Conservation (phyloP, 73 alveolate genomes). For the Paramecium biaurelia region DNA sequence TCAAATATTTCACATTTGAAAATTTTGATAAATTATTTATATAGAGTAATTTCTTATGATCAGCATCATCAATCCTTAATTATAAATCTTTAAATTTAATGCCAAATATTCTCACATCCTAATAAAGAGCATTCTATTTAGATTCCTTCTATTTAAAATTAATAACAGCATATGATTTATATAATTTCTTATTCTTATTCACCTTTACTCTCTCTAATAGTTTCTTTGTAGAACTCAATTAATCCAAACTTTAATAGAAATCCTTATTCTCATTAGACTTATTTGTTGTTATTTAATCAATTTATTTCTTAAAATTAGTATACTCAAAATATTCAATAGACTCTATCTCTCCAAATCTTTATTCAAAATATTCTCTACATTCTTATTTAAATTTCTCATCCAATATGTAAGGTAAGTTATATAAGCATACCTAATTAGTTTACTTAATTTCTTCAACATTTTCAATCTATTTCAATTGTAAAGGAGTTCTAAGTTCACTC, state of each 20-base stretch:
- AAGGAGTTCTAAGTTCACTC: background rate
- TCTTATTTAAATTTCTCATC: background rate
- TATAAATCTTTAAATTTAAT: background rate
- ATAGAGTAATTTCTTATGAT: background rate
- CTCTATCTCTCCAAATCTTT: background rate
- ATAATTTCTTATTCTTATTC: background rate
- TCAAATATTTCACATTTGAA: background rate
- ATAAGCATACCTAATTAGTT: background rate
- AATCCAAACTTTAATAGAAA: background rate
- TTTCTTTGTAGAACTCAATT: background rate
- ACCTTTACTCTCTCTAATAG: background rate
- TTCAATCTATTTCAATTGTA: background rate
- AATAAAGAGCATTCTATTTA: background rate
- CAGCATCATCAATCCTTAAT: background rate
- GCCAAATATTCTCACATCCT: constrained; percentile 31
- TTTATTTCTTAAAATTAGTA: background rate
- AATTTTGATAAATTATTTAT: background rate
- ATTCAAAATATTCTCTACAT: background rate
- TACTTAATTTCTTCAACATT: background rate
- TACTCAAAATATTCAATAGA: background rate
- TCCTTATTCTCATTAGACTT: background rate
- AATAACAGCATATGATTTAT: background rate
- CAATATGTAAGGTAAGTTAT: background rate
- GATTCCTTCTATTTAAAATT: background rate
- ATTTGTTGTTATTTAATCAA: background rate